phyloP scores from a whole-genome alignment of 148 eudicot genomes.

The Arbutus unedo region DNA sequence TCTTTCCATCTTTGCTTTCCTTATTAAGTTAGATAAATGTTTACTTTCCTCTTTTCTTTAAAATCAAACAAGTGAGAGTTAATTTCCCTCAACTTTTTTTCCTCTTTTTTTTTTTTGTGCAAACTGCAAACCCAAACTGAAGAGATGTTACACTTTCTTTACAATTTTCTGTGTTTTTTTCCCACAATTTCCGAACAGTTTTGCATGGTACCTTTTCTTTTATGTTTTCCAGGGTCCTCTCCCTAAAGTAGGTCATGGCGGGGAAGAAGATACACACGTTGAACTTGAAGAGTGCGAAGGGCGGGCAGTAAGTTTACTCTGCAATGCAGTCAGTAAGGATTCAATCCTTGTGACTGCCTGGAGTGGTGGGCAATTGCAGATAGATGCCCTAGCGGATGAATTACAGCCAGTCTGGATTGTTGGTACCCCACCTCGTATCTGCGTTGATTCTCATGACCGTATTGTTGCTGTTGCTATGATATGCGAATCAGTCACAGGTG shows the following conservation, averaged over 20 bases:
- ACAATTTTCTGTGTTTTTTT: background rate
- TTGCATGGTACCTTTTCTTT: background rate
- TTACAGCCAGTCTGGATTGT: conserved; percentile 82
- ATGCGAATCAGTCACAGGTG: conserved; percentile 56
- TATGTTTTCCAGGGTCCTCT: conserved; percentile 76
- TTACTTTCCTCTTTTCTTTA: background rate
- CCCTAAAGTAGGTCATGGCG: conserved; percentile 48
- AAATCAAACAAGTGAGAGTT: background rate
- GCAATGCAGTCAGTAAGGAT: conserved; percentile 75
- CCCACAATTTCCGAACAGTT: background rate
- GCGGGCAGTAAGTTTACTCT: conserved; percentile 77
- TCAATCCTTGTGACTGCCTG: conserved; percentile 80
- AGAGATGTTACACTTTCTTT: background rate
- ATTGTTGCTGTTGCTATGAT: conserved; percentile 89
- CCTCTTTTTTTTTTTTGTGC: background rate
- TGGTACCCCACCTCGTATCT: conserved; percentile 66
- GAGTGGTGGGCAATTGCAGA: conserved; percentile 89
- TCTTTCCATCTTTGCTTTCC: background rate
- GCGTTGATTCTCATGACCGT: conserved; percentile 56
- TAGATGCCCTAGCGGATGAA: conserved; percentile 96
- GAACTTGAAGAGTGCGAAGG: conserved; percentile 56
- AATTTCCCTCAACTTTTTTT: background rate
- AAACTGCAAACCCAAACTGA: background rate
- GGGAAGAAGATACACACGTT: conserved; percentile 41
- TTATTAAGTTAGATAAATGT: background rate